These are phyloP conservation scores for Conidiobolus incongruus DNA, from an alignment of 371 early-diverging fungal species.

Conservation along the genomic window DNA sequence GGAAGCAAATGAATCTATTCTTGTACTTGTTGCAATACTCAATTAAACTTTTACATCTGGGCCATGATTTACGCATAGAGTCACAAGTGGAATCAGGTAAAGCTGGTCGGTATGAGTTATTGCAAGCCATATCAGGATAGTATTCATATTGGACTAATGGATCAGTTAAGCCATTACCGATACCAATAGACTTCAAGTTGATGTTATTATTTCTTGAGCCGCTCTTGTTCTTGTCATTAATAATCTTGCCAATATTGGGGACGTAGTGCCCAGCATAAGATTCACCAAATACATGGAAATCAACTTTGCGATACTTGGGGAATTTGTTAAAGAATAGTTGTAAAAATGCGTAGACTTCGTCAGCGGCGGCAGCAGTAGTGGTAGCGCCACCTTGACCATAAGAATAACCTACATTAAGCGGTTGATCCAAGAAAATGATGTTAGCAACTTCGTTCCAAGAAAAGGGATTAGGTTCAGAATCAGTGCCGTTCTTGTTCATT, in stretches of 20 bases:
- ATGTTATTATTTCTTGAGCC: slow-evolving; percentile 18
- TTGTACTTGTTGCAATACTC: slow-evolving; percentile 58
- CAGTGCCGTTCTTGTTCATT: slow-evolving; percentile 27
- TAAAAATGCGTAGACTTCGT: slow-evolving; percentile 53
- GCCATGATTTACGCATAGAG: slow-evolving; percentile 41
- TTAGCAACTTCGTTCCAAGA: slow-evolving; percentile 50
- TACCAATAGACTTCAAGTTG: slow-evolving; percentile 48
- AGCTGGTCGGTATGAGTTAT: slow-evolving; percentile 48
- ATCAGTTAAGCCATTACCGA: slow-evolving; percentile 85
- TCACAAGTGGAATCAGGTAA: slow-evolving; percentile 34
- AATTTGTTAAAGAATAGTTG: slow-evolving; percentile 33
- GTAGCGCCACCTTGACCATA: slow-evolving; percentile 27
- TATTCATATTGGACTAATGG: slow-evolving; percentile 71
- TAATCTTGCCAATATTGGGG: slow-evolving; percentile 45
- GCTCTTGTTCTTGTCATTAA: slow-evolving; percentile 36
- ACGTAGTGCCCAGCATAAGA: slow-evolving; percentile 15
- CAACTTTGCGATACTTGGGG: slow-evolving; percentile 22
- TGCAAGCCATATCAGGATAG: slow-evolving; percentile 67
- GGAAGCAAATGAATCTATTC: slow-evolving; percentile 49
- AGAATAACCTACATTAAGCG: slow-evolving; percentile 51
- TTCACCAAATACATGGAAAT: slow-evolving; percentile 44
- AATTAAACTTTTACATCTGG: slow-evolving; percentile 51
- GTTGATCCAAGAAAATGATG: slow-evolving; percentile 54
- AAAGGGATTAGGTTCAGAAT: slow-evolving; percentile 20
- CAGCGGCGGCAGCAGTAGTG: slow-evolving; percentile 22